phyloP scores from a whole-genome alignment of 106 monocot genomes.

The Acorus gramineus region DNA sequence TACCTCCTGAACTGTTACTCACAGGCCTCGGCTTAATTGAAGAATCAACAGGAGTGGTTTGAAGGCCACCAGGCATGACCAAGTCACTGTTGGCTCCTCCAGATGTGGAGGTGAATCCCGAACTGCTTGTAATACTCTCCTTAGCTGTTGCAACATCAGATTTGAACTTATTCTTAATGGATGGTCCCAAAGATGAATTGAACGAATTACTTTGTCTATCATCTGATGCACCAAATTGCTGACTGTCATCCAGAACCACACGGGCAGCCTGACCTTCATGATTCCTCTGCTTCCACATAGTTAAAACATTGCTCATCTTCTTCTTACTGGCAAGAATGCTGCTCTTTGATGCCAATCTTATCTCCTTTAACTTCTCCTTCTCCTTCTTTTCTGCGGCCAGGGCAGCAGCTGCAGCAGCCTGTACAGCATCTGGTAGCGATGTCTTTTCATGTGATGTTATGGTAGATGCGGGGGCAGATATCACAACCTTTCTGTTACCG shows the following conservation, averaged over 20 bases:
- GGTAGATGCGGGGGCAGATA: conserved; percentile 86
- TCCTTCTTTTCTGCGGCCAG: conserved; percentile 91
- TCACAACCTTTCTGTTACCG: conserved; percentile 65
- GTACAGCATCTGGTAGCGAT: conserved; percentile 78
- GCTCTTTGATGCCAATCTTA: conserved; percentile 82
- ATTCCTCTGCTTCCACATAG: conserved; percentile 97
- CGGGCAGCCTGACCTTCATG: conserved; percentile 74
- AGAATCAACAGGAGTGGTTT: conserved; percentile 21
- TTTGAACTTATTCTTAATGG: conserved; percentile 33
- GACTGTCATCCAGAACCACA: conserved; percentile 66
- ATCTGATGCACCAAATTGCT: conserved; percentile 21
- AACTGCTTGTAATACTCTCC: conserved; percentile 17
- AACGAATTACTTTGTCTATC: conserved; percentile 29
- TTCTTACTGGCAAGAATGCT: conserved; percentile 92
- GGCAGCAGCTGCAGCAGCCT: conserved; percentile 92
- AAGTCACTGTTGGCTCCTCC: conserved; percentile 8
- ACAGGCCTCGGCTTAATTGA: conserved; percentile 34
- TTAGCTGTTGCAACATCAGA: conserved; percentile 24
- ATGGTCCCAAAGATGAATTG: conserved; percentile 8
- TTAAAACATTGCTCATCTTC: conserved; percentile 93
- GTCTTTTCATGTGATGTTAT: conserved; percentile 55
- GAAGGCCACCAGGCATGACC: conserved; percentile 4
- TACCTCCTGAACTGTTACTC: conserved; percentile 47
- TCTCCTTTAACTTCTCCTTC: conserved; percentile 84
- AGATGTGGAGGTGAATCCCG: conserved; percentile 13